These are phyloP conservation scores for Phyllosticta citriasiana DNA, from an alignment of 2,329 filamentous ascomycete genomes.

Conservation along the genomic window DNA sequence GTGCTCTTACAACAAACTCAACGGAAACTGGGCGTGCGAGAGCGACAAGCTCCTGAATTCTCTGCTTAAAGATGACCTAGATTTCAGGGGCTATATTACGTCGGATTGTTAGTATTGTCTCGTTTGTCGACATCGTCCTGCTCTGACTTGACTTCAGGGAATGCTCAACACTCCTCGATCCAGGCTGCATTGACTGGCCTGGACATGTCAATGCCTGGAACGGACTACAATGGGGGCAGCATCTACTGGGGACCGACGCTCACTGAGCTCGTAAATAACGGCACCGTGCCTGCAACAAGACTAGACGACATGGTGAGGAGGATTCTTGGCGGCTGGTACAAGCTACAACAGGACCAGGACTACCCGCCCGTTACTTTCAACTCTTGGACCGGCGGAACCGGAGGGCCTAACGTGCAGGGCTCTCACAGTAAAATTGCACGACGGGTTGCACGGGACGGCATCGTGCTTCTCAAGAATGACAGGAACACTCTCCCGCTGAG, in stretches of 20 bases:
- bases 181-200: slow-evolving; percentile 38
- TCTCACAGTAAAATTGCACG: slow-evolving; percentile 31
- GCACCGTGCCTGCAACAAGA: slow-evolving; percentile 27
- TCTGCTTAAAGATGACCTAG: slow-evolving; percentile 42
- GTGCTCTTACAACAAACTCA: slow-evolving; percentile 41
- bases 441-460: slow-evolving; percentile 37
- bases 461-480: slow-evolving; percentile 51
- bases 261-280: slow-evolving; percentile 42
- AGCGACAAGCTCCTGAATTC: slow-evolving; percentile 40
- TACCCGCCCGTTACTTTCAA: slow-evolving; percentile 36
- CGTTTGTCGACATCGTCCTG: not conserved
- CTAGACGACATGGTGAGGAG: slow-evolving; percentile 34
- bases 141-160: slow-evolving; percentile 11
- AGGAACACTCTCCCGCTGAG: slow-evolving; percentile 62
- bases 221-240: slow-evolving; percentile 23
- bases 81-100: slow-evolving; percentile 38
- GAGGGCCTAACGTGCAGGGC: slow-evolving; percentile 27
- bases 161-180: slow-evolving; percentile 37
- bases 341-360: slow-evolving; percentile 36
- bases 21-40: slow-evolving; percentile 42
- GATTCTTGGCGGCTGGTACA: slow-evolving; percentile 42
- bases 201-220: slow-evolving; percentile 51
- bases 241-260: slow-evolving; percentile 49
- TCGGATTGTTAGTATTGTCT: slow-evolving; percentile 31
- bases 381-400: slow-evolving; percentile 23